Evolutionary conservation across 768 basidiomycete genomes (phyloP).

Genomic region (Rhodotorula graminis): DNA sequence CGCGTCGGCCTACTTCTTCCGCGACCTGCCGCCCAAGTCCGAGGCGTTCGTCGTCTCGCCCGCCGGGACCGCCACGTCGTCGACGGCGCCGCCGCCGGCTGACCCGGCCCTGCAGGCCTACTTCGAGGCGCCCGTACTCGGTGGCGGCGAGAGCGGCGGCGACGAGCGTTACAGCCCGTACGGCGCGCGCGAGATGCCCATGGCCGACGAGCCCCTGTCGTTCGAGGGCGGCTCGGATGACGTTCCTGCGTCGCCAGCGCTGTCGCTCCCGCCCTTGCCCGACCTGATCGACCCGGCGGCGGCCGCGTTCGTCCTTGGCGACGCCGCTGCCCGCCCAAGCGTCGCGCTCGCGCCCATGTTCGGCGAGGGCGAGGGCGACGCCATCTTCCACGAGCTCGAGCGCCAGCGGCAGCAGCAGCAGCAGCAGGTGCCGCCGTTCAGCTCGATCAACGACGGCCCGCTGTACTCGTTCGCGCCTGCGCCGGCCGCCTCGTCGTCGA

Average conservation of each 20-base stretch:
- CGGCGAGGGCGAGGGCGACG: background rate
- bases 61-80: background rate
- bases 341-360: background rate
- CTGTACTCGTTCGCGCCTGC: background rate
- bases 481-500: background rate
- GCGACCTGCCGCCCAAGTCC: conserved; percentile 7
- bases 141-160: no score
- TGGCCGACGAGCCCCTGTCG: background rate
- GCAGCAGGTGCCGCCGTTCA: background rate
- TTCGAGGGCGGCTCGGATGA: background rate
- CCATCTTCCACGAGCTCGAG: background rate
- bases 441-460: background rate
- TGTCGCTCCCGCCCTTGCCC: background rate
- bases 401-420: no score
- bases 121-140: background rate
- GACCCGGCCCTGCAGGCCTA: background rate
- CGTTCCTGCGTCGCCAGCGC: background rate
- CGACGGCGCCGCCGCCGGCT: no score
- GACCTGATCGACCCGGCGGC: background rate
- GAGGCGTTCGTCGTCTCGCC: background rate
- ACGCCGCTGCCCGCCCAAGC: background rate
- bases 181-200: no score
- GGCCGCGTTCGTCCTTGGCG: background rate
- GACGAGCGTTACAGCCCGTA: background rate
- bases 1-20: conserved; percentile 25